phyloP scores from a whole-genome alignment of 2,329 filamentous ascomycete species.

The Alternaria angustiovoidea region DNA sequence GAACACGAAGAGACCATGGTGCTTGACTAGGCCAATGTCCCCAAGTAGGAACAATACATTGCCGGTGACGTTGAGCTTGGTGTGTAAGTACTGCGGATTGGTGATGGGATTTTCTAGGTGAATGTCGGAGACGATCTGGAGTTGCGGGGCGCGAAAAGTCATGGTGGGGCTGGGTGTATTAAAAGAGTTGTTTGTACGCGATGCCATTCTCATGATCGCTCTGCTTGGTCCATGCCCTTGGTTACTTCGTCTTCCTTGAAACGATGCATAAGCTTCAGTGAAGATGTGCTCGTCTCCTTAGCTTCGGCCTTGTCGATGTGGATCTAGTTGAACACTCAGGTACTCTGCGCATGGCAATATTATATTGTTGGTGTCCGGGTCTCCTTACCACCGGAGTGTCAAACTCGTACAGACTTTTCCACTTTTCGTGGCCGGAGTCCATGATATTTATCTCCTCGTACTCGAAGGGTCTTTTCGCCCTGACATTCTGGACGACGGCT shows the following conservation, averaged over 20 bases:
- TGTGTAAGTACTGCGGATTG: neutral
- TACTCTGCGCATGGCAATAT: slow-evolving; percentile 20
- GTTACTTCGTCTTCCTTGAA: slow-evolving; percentile 73
- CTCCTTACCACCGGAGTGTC: slow-evolving; percentile 77
- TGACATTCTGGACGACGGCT: slow-evolving; percentile 71
- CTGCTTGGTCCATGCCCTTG: slow-evolving; percentile 69
- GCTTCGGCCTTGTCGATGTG: slow-evolving; percentile 66
- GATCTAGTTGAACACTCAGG: slow-evolving; percentile 54
- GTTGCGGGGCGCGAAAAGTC: neutral
- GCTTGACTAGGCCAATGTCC: neutral
- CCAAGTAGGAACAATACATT: neutral
- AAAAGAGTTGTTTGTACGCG: too few species aligned
- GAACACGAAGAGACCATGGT: neutral
- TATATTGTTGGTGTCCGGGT: slow-evolving; percentile 1
- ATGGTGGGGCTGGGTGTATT: neutral
- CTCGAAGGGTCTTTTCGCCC: slow-evolving; percentile 71
- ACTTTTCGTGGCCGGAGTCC: slow-evolving; percentile 66
- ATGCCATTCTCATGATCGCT: slow-evolving; percentile 9
- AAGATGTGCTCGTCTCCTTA: slow-evolving; percentile 62
- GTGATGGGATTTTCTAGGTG: neutral
- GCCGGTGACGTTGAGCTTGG: neutral
- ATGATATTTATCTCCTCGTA: slow-evolving; percentile 76
- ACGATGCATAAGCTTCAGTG: slow-evolving; percentile 79
- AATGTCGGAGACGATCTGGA: neutral
- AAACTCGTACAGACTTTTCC: slow-evolving; percentile 80